Conservation (phyloP, 768 basidiomycete species). For the Russula lepida region DNA sequence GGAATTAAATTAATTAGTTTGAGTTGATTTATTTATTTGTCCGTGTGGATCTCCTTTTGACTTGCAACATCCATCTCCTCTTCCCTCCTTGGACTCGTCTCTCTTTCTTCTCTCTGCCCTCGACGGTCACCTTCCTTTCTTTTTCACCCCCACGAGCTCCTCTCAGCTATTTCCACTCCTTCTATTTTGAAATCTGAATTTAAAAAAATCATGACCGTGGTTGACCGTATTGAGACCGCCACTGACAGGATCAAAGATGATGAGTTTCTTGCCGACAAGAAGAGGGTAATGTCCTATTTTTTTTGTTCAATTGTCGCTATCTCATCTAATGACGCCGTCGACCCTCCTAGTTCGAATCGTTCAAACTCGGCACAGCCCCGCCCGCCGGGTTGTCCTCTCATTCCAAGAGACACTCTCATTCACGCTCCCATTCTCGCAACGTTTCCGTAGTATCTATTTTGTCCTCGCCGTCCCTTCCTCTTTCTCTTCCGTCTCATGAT, state of each 20-base stretch:
- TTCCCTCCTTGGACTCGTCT: conserved; percentile 1
- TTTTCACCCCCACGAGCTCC: conserved; percentile 29
- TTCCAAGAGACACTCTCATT: conserved; percentile 41
- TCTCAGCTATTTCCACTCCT: conserved; percentile 31
- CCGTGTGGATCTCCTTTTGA: conserved; percentile 7
- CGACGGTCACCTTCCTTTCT: conserved; percentile 32
- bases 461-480: conserved; percentile 32
- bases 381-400: conserved; percentile 32
- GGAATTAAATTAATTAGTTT: neutral
- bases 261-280: conserved; percentile 32
- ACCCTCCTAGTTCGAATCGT: conserved; percentile 52
- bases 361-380: conserved; percentile 50
- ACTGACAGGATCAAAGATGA: conserved; percentile 28
- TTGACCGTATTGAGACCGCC: conserved; percentile 33
- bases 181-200: conserved; percentile 20
- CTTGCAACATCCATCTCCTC: conserved; percentile 26
- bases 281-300: conserved; percentile 32
- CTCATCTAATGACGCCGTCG: neutral
- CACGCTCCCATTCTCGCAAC: conserved; percentile 68
- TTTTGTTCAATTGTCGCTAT: neutral
- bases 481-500: conserved; percentile 27
- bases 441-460: conserved; percentile 38
- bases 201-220: conserved; percentile 27
- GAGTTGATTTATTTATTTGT: neutral
- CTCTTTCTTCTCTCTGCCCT: conserved; percentile 10